phyloP scores from a whole-genome alignment of 768 basidiomycete species.

The Kwoniella dejecticola region DNA sequence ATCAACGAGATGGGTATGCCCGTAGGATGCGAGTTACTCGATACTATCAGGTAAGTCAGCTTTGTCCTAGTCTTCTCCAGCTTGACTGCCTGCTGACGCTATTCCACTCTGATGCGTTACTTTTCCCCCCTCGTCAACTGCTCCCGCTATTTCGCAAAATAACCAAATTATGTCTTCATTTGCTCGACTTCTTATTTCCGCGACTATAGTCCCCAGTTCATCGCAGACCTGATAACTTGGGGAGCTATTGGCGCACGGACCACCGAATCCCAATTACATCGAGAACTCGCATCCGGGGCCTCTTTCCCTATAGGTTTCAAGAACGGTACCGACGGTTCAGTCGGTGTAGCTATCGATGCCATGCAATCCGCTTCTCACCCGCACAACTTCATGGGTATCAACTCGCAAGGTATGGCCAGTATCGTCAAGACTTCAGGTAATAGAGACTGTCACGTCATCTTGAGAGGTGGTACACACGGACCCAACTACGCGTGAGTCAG shows the following conservation, averaged over 20 bases:
- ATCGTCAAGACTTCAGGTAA: constrained; percentile 88
- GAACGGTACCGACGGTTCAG: constrained; percentile 92
- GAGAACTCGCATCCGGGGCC: constrained; percentile 91
- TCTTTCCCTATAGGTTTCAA: constrained; percentile 98
- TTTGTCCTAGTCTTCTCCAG: not conserved
- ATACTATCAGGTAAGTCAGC: constrained; percentile 59
- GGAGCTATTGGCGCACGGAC: constrained; percentile 97
- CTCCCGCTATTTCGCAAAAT: too few relatives aligned
- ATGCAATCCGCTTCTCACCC: constrained; percentile 90
- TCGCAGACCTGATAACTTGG: constrained; percentile 90
- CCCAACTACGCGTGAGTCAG: constrained; percentile 71
- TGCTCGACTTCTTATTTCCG: not conserved
- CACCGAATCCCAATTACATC: constrained; percentile 94
- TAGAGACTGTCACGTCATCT: constrained; percentile 89
- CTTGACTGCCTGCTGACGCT: too few relatives aligned
- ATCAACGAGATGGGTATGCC: constrained; percentile 86
- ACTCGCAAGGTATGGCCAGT: constrained; percentile 69
- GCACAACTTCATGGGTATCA: constrained; percentile 88
- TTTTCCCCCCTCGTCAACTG: too few relatives aligned
- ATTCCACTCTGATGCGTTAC: too few relatives aligned
- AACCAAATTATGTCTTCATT: not conserved
- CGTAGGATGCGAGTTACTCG: constrained; percentile 90
- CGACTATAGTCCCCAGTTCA: constrained; percentile 73
- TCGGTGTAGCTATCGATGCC: constrained; percentile 91
- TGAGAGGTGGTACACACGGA: constrained; percentile 87